phyloP scores from a whole-genome alignment of 441 rosid species.

The Omphalea diandra region DNA sequence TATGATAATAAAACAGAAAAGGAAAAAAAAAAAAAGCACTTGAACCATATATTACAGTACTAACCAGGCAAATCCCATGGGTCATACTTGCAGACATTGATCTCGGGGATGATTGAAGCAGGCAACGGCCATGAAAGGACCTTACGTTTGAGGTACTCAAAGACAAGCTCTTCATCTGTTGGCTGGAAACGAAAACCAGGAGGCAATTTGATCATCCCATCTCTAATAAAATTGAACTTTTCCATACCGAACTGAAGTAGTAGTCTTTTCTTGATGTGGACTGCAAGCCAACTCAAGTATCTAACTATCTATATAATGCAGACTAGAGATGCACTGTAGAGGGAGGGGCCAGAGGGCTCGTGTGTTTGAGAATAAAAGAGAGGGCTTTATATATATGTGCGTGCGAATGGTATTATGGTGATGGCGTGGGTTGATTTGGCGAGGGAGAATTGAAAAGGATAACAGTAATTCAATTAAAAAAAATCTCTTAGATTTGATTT shows the following conservation, averaged over 20 bases:
- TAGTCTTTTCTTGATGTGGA: too few relatives aligned
- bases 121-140: conserved; percentile 55
- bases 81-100: conserved; percentile 56
- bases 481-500: conserved; percentile 7
- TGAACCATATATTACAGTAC: not conserved
- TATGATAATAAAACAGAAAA: too few relatives aligned
- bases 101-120: conserved; percentile 56
- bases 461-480: not conserved
- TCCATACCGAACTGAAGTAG: too few relatives aligned
- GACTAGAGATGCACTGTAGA: too few relatives aligned
- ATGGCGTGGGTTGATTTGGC: not conserved
- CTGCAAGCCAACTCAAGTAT: not conserved
- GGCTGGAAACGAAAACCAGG: conserved; percentile 88
- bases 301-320: too few relatives aligned
- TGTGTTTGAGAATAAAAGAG: conserved; percentile 3
- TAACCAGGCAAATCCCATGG: conserved; percentile 91
- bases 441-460: not conserved
- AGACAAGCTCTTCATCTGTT: conserved; percentile 76
- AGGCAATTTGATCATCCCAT: conserved; percentile 46
- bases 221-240: conserved; percentile 32
- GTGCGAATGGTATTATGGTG: not conserved
- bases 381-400: conserved; percentile 13
- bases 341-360: not conserved
- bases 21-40: too few relatives aligned
- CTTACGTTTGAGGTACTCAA: conserved; percentile 58